Conservation (phyloP, 2,329 filamentous ascomycete genomes). For the Cryphonectria radicalis region DNA sequence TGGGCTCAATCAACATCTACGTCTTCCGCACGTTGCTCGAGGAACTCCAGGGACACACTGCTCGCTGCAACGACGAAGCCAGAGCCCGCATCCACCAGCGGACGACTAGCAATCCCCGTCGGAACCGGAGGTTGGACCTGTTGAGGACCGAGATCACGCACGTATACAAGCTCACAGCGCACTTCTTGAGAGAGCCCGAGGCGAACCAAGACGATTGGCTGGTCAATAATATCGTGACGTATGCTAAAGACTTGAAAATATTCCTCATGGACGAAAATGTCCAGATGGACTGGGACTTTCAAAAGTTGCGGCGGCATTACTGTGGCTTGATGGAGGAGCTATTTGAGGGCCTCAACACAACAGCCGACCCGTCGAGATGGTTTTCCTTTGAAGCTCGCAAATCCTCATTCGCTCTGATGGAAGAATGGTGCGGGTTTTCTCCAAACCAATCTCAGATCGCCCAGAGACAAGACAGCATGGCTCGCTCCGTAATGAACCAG, state of each 20-base stretch:
- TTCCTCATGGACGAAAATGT: slow-evolving; percentile 95
- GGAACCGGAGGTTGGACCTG: slow-evolving; percentile 83
- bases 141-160: slow-evolving; percentile 94
- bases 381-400: slow-evolving; percentile 97
- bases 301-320: slow-evolving; percentile 88
- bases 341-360: slow-evolving; percentile 87
- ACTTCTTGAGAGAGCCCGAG: slow-evolving; percentile 79
- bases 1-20: slow-evolving; percentile 94
- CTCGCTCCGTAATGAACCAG: slow-evolving; percentile 80
- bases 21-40: slow-evolving; percentile 91
- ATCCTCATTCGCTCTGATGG: slow-evolving; percentile 94
- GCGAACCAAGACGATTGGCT: slow-evolving; percentile 90
- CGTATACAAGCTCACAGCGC: slow-evolving; percentile 91
- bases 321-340: slow-evolving; percentile 92
- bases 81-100: slow-evolving; percentile 85
- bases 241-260: slow-evolving; percentile 88
- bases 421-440: slow-evolving; percentile 98
- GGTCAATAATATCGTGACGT: slow-evolving; percentile 82
- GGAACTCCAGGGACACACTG: slow-evolving; percentile 84
- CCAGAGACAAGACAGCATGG: slow-evolving; percentile 83
- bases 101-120: slow-evolving; percentile 78
- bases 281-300: slow-evolving; percentile 92
- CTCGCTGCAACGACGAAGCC: slow-evolving; percentile 85
- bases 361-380: slow-evolving; percentile 85
- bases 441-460: slow-evolving; percentile 85